Evolutionary conservation across 2,329 filamentous ascomycete genomes (phyloP).

Genomic region (Metarhizium album): DNA sequence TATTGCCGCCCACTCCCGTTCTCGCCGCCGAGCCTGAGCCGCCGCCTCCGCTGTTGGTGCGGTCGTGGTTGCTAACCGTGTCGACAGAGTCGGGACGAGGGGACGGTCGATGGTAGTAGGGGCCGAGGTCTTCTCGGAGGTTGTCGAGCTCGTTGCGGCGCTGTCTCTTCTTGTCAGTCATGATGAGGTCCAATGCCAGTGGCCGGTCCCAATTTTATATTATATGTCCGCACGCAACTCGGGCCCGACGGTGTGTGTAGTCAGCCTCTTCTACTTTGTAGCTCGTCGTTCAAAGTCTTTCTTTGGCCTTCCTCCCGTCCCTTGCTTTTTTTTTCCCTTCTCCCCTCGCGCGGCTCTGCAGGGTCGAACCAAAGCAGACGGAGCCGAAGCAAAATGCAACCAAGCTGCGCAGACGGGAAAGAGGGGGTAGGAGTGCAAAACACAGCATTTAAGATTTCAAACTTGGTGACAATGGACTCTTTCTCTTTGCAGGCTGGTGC

Average conservation of each 20-base stretch:
- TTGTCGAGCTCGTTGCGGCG: constrained; percentile 22
- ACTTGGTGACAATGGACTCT: neutral
- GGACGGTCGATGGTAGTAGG: constrained; percentile 19
- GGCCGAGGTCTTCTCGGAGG: constrained; percentile 24
- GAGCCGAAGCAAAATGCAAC: neutral
- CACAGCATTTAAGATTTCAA: neutral
- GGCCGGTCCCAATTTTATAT: neutral
- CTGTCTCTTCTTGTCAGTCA: constrained; percentile 25
- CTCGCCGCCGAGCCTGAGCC: neutral
- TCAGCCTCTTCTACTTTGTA: too few species aligned
- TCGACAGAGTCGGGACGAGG: constrained; percentile 8
- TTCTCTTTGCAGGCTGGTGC: neutral
- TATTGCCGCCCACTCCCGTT: neutral
- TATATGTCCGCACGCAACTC: neutral
- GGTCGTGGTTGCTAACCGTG: constrained; percentile 7
- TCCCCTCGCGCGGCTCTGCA: neutral
- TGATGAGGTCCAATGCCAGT: constrained; percentile 8
- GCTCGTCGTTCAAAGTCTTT: neutral
- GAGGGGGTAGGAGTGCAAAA: neutral
- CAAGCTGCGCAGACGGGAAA: neutral
- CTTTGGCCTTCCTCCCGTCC: neutral
- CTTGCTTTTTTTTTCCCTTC: neutral
- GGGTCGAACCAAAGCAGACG: neutral
- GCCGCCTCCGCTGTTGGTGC: constrained; percentile 8
- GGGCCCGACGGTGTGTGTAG: neutral